Percentiles rank a stretch among this genome's conserved stretches.
phyloP scores from a whole-genome alignment of 805 yeast genomes.

The Wickerhamomyces chambardii region DNA sequence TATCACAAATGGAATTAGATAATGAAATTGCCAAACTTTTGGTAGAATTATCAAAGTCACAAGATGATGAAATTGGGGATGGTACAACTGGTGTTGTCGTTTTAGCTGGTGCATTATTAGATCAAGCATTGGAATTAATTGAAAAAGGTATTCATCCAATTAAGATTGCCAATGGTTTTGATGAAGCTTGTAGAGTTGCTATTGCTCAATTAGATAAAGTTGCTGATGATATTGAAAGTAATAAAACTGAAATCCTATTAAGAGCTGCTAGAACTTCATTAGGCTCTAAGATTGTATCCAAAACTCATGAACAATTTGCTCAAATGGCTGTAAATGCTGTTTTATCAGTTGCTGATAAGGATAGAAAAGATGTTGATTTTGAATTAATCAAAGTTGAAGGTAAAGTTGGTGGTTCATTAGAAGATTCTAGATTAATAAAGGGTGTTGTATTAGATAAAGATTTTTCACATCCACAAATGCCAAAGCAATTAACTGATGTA shows the following conservation, averaged over 20 bases:
- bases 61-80: slow-evolving; percentile 97
- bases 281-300: slow-evolving; percentile 93
- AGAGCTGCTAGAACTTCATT: slow-evolving; percentile 92
- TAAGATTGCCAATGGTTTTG: slow-evolving; percentile 94
- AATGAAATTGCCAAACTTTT: slow-evolving; percentile 92
- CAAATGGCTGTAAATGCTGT: slow-evolving; percentile 97
- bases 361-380: slow-evolving; percentile 92
- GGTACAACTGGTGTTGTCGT: slow-evolving; percentile 99
- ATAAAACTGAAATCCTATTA: slow-evolving; percentile 42
- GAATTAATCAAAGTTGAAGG: slow-evolving; percentile 94
- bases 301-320: slow-evolving; percentile 89
- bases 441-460: slow-evolving; percentile 96
- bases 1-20: slow-evolving; percentile 92
- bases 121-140: slow-evolving; percentile 88
- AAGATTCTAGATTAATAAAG: slow-evolving; percentile 73
- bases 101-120: slow-evolving; percentile 86
- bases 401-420: slow-evolving; percentile 89
- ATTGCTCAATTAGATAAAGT: slow-evolving; percentile 63
- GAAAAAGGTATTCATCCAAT: slow-evolving; percentile 98
- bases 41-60: slow-evolving; percentile 89
- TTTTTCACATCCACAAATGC: slow-evolving; percentile 98
- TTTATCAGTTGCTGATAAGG: slow-evolving; percentile 82
- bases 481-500: slow-evolving; percentile 67
- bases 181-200: slow-evolving; percentile 93
- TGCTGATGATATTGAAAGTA: slow-evolving; percentile 52